phyloP scores from a whole-genome alignment of 164 flowering plant species.

The Vitis amurensis region DNA sequence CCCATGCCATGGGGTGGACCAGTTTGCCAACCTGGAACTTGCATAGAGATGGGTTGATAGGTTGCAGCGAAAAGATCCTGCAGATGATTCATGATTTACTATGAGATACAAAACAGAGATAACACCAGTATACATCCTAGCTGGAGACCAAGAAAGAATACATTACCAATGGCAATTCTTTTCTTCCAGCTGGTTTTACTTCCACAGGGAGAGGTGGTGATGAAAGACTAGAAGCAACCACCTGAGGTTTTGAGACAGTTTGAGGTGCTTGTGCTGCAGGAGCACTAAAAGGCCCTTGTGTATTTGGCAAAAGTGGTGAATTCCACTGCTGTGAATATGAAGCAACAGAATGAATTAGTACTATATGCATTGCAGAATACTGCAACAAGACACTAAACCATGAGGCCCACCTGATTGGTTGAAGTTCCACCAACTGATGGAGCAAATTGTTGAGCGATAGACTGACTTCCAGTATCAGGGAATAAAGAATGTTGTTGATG shows the following conservation, averaged over 20 bases:
- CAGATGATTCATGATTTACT: constrained; percentile 7
- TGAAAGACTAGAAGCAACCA: constrained; percentile 22
- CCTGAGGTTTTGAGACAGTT: constrained; percentile 26
- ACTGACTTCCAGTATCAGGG: constrained; percentile 29
- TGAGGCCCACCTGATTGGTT: constrained; percentile 53
- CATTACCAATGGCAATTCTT: constrained; percentile 73
- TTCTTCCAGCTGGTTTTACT: constrained; percentile 51
- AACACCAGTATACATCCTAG: background rate
- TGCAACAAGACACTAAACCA: background rate
- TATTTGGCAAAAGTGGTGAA: constrained; percentile 27
- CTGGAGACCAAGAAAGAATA: background rate
- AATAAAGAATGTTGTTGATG: constrained; percentile 48
- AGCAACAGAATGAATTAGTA: background rate
- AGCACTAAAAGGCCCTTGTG: constrained; percentile 37
- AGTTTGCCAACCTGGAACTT: constrained; percentile 64
- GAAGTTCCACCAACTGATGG: constrained; percentile 36
- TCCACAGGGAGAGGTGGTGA: constrained; percentile 40
- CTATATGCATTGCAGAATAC: background rate
- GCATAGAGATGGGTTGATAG: constrained; percentile 44
- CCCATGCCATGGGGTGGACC: constrained; percentile 58
- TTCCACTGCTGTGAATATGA: constrained; percentile 51
- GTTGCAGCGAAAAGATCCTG: constrained; percentile 77
- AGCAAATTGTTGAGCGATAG: constrained; percentile 32
- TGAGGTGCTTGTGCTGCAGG: constrained; percentile 35
- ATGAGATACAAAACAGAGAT: background rate